A percentile compares a stretch with the other conserved stretches of the same genome.
These are phyloP conservation scores for Phialophora macrospora DNA, from an alignment of 2,329 filamentous ascomycete genomes.

Conservation along the genomic window DNA sequence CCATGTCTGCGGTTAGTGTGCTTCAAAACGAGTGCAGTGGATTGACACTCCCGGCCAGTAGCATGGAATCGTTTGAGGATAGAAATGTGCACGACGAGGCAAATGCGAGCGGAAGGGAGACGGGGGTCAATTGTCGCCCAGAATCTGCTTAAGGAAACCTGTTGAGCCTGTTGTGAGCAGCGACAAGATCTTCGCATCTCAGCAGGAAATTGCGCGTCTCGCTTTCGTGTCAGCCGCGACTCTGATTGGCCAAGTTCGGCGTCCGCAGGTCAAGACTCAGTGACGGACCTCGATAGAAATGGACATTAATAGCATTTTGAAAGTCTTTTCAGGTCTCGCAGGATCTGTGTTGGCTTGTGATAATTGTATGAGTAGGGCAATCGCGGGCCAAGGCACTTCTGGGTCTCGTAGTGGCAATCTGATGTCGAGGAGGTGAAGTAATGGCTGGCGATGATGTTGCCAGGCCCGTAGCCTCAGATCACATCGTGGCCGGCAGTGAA, in stretches of 20 bases:
- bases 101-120: not conserved
- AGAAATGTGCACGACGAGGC: not conserved
- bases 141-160: not conserved
- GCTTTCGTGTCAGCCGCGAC: constrained; percentile 7
- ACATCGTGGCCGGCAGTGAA: not conserved
- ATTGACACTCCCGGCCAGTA: not conserved
- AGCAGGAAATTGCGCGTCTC: constrained; percentile 11
- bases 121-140: not conserved
- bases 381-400: not conserved
- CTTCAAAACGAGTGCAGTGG: not conserved
- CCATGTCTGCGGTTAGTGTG: constrained; percentile 14
- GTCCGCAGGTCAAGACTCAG: not conserved
- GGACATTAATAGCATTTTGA: not conserved
- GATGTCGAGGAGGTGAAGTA: not conserved
- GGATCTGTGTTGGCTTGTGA: not conserved
- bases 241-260: constrained; percentile 15
- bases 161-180: constrained; percentile 2
- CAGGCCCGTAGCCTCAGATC: not conserved
- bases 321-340: not conserved
- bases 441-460: not conserved
- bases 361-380: not conserved
- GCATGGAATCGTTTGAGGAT: not conserved
- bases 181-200: not conserved
- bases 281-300: not conserved
- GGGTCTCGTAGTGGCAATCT: not conserved